phyloP scores from a whole-genome alignment of 768 basidiomycete genomes.

The Fomitopsis serialis region DNA sequence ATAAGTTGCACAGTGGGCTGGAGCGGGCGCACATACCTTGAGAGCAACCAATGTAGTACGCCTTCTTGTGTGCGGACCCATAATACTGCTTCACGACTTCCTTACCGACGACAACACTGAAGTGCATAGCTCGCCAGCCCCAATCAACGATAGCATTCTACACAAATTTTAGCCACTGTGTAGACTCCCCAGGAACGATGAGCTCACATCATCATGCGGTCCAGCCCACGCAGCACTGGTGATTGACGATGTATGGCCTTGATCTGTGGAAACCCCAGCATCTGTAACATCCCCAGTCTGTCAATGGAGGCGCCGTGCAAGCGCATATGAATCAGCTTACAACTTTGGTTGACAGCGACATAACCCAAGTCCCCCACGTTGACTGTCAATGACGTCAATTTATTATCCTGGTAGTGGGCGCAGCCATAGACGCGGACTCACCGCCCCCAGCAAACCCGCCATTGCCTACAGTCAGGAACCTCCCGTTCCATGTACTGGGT shows the following conservation, averaged over 20 bases:
- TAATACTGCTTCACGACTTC: slow-evolving; percentile 24
- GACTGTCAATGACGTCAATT: slow-evolving; percentile 5
- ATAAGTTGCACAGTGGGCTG: background rate
- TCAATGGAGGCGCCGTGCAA: too few species aligned
- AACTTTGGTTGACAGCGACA: slow-evolving; percentile 19
- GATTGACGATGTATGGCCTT: slow-evolving; percentile 13
- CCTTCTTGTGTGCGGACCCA: slow-evolving; percentile 12
- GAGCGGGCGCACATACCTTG: slow-evolving; percentile 14
- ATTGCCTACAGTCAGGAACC: slow-evolving; percentile 24
- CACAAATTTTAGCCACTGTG: background rate
- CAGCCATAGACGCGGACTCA: slow-evolving; percentile 2
- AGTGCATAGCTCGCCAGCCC: slow-evolving; percentile 23
- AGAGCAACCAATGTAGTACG: slow-evolving; percentile 27
- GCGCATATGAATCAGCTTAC: slow-evolving; percentile 7
- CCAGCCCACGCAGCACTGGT: slow-evolving; percentile 17
- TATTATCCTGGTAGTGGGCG: background rate
- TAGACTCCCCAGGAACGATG: background rate
- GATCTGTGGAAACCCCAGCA: slow-evolving; percentile 22
- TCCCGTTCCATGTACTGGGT: slow-evolving; percentile 25
- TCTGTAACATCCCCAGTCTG: slow-evolving; percentile 2
- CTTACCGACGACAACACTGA: slow-evolving; percentile 22
- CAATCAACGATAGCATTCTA: slow-evolving; percentile 26
- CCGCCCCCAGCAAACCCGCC: slow-evolving; percentile 24
- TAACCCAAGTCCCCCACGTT: slow-evolving; percentile 18
- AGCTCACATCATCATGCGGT: slow-evolving; percentile 17